Evolutionary conservation across 2,329 filamentous ascomycete species (phyloP).

Genomic region (Eurotiales sp.): DNA sequence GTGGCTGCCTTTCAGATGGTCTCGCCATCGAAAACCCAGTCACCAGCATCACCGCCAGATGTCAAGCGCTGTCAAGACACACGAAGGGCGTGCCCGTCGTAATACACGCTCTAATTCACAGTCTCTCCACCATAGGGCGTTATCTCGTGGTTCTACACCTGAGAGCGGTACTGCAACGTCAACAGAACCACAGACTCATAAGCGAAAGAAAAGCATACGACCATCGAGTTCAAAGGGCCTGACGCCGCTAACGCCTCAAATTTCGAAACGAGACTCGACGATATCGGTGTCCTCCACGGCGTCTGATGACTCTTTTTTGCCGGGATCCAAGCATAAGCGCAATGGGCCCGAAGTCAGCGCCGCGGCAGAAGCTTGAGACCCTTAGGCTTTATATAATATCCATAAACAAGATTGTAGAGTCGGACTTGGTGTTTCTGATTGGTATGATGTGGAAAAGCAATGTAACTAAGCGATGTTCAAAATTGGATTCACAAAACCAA

Average conservation of each 20-base stretch:
- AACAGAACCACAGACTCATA: slow-evolving; percentile 22
- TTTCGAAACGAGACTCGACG: slow-evolving; percentile 34
- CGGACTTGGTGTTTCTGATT: background rate
- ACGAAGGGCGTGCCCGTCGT: slow-evolving; percentile 31
- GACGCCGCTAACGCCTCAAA: slow-evolving; percentile 36
- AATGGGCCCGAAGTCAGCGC: slow-evolving; percentile 11
- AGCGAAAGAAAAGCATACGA: slow-evolving; percentile 30
- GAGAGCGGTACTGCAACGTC: slow-evolving; percentile 33
- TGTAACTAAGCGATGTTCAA: slow-evolving; percentile 5
- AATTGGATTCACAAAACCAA: background rate
- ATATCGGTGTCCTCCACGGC: slow-evolving; percentile 27
- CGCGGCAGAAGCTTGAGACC: slow-evolving; percentile 8
- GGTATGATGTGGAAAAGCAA: slow-evolving; percentile 1
- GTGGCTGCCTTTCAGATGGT: slow-evolving; percentile 64
- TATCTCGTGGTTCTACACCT: slow-evolving; percentile 41
- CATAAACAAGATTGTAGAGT: background rate
- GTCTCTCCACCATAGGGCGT: slow-evolving; percentile 30
- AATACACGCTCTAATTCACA: slow-evolving; percentile 37
- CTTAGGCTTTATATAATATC: background rate
- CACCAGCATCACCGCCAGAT: slow-evolving; percentile 26
- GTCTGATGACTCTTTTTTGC: slow-evolving; percentile 31
- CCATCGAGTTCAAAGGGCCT: slow-evolving; percentile 23
- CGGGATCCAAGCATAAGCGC: slow-evolving; percentile 22
- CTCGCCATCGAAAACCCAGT: slow-evolving; percentile 25
- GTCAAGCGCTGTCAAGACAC: slow-evolving; percentile 22